Evolutionary conservation across 805 yeast genomes (phyloP).

Genomic region (Ogataea populi-albae): DNA sequence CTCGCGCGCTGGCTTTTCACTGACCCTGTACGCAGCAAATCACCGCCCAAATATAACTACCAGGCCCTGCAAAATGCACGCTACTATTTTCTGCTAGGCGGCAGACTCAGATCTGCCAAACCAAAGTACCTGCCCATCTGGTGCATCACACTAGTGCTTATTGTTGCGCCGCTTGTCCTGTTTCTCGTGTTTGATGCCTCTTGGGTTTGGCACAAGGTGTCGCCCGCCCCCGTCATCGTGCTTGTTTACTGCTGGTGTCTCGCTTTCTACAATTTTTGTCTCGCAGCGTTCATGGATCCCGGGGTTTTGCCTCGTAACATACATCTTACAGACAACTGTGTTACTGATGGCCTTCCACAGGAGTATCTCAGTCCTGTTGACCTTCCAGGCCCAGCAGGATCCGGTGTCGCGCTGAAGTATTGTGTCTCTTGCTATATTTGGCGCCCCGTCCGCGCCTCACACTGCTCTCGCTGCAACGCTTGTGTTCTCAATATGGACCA

Average conservation of each 20-base stretch:
- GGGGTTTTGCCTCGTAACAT: conserved; percentile 68
- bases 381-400: conserved; percentile 41
- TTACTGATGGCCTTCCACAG: conserved; percentile 41
- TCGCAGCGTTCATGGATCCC: conserved; percentile 62
- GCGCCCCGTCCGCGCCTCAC: conserved; percentile 76
- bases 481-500: conserved; percentile 66
- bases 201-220: conserved; percentile 56
- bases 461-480: conserved; percentile 66
- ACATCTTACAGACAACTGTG: conserved; percentile 47
- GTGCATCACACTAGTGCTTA: conserved; percentile 5
- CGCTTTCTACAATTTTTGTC: conserved; percentile 45
- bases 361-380: conserved; percentile 54
- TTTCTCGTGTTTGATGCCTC: conserved; percentile 49
- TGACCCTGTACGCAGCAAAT: neutral
- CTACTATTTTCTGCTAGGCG: conserved; percentile 60
- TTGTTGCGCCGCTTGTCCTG: conserved; percentile 42
- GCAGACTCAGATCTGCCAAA: conserved; percentile 50
- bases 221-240: conserved; percentile 54
- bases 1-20: conserved; percentile 1
- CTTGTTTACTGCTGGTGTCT: conserved; percentile 59
- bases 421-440: conserved; percentile 64
- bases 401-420: conserved; percentile 39
- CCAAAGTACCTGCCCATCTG: conserved; percentile 14
- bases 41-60: conserved; percentile 35
- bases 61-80: conserved; percentile 40